Conservation (phyloP, 805 yeast species). For the Wickerhamomyces bisporus region DNA sequence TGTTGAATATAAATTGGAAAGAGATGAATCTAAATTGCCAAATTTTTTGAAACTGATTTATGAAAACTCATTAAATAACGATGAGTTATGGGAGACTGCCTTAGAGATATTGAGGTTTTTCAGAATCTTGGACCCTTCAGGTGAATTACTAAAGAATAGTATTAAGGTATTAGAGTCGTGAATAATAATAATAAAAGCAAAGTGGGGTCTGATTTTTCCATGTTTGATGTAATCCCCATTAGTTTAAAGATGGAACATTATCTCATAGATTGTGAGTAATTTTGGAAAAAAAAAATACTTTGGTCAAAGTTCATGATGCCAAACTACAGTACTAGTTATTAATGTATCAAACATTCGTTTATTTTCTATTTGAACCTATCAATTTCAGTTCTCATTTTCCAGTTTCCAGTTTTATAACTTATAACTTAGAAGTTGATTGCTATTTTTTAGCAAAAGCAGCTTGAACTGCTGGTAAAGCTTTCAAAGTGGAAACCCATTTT, state of each 20-base stretch:
- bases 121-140: constrained; percentile 23
- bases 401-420: not conserved
- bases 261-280: too few species aligned
- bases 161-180: constrained; percentile 3
- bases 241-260: too few species aligned
- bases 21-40: constrained; percentile 18
- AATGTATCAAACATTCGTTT: not conserved
- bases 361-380: too few species aligned
- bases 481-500: constrained; percentile 11
- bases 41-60: constrained; percentile 22
- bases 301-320: too few species aligned
- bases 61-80: constrained; percentile 23
- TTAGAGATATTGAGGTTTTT: constrained; percentile 27
- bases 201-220: too few species aligned
- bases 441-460: constrained; percentile 8
- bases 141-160: constrained; percentile 15
- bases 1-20: constrained; percentile 7
- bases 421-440: not conserved
- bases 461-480: constrained; percentile 9
- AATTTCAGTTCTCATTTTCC: too few species aligned
- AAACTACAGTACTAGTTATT: too few species aligned
- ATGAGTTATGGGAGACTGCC: constrained; percentile 26
- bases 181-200: too few species aligned
- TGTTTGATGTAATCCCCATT: too few species aligned
- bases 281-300: too few species aligned